Evolutionary conservation across 495 filamentous ascomycete genomes (phyloP).

Genomic region (Penicillium manginii): DNA sequence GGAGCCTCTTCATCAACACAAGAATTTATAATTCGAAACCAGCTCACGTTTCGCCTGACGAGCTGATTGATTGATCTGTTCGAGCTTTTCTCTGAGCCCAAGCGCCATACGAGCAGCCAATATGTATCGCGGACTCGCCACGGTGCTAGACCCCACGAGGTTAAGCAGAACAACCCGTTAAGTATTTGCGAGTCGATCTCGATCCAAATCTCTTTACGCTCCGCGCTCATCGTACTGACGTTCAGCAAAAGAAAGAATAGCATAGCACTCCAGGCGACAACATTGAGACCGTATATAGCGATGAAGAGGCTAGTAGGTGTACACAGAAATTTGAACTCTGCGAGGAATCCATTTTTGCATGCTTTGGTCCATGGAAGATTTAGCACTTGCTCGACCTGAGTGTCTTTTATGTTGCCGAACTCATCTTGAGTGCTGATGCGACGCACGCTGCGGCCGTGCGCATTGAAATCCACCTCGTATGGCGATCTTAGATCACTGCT

Average conservation of each 20-base stretch:
- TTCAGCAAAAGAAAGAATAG: slow-evolving; percentile 80
- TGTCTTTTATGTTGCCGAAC: too few species aligned
- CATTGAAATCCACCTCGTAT: too few species aligned
- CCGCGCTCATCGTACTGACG: slow-evolving; percentile 38
- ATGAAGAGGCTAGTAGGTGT: slow-evolving; percentile 76
- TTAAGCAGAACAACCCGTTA: slow-evolving; percentile 84
- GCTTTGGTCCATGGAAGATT: too few species aligned
- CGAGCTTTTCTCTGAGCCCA: not conserved
- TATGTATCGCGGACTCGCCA: slow-evolving; percentile 76
- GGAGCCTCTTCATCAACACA: too few species aligned
- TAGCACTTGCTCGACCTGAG: too few species aligned
- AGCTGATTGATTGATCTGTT: not conserved
- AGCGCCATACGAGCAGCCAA: not conserved
- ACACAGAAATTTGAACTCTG: too few species aligned
- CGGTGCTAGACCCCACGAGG: slow-evolving; percentile 80
- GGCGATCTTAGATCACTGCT: too few species aligned
- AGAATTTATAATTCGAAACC: not conserved
- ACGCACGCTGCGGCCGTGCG: too few species aligned
- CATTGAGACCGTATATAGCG: slow-evolving; percentile 76
- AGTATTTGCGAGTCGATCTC: slow-evolving; percentile 85
- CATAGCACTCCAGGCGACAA: slow-evolving; percentile 91
- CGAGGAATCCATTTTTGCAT: too few species aligned
- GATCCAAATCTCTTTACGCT: slow-evolving; percentile 71
- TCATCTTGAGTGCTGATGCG: too few species aligned
- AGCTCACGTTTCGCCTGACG: not conserved